Evolutionary conservation across 176 grass and related monocot genomes (phyloP).

Genomic region (Tuctoria greenei): DNA sequence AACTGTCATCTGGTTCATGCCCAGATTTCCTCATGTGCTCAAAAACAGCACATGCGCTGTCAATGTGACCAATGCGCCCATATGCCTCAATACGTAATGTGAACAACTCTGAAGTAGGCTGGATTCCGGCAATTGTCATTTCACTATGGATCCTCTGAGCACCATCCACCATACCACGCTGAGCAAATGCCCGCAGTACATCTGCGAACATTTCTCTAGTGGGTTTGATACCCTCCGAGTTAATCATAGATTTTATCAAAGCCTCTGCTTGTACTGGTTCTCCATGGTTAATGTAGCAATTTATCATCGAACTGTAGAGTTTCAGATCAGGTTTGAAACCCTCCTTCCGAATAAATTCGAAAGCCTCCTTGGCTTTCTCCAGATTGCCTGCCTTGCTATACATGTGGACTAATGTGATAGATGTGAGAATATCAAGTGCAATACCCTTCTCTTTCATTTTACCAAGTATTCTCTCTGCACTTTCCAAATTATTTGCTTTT

Average conservation of each 20-base stretch:
- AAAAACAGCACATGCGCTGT: slow-evolving; percentile 37
- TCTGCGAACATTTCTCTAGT: slow-evolving; percentile 54
- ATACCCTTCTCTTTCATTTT: slow-evolving; percentile 71
- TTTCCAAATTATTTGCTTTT: slow-evolving; percentile 53
- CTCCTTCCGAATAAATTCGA: slow-evolving; percentile 45
- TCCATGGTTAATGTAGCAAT: slow-evolving; percentile 54
- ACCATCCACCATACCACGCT: slow-evolving; percentile 29
- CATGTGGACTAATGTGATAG: slow-evolving; percentile 73
- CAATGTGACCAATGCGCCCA: slow-evolving; percentile 34
- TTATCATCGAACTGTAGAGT: slow-evolving; percentile 66
- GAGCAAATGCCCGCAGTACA: slow-evolving; percentile 51
- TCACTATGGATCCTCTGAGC: background rate
- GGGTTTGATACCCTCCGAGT: slow-evolving; percentile 29
- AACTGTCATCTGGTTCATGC: slow-evolving; percentile 64
- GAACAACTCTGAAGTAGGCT: slow-evolving; percentile 47
- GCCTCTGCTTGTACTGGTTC: slow-evolving; percentile 44
- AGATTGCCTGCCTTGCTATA: slow-evolving; percentile 71
- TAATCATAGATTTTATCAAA: slow-evolving; percentile 43
- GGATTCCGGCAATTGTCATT: slow-evolving; percentile 39
- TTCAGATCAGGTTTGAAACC: slow-evolving; percentile 65
- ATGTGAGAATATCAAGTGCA: slow-evolving; percentile 59
- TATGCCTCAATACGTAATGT: slow-evolving; percentile 52
- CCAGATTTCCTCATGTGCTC: slow-evolving; percentile 49
- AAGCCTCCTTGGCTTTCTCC: slow-evolving; percentile 57
- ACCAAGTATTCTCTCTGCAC: slow-evolving; percentile 69